Conservation (phyloP, 2,329 filamentous ascomycete species). For the Aspergillus pseudoviridinutans region DNA sequence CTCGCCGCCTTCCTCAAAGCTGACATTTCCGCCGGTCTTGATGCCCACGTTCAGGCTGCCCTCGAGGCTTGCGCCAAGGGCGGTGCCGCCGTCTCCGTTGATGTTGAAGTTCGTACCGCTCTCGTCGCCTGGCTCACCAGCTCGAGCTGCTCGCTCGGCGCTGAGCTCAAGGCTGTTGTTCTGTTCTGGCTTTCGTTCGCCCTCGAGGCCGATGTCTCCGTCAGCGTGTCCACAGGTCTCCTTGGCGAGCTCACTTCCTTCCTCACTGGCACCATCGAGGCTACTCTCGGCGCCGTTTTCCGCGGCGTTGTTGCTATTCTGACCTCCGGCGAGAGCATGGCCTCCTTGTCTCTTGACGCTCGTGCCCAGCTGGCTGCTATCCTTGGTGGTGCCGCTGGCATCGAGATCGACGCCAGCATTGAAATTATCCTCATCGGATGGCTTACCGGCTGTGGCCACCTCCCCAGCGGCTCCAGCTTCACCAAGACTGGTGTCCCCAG, state of each 20-base stretch:
- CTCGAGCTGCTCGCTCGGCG: slow-evolving; percentile 29
- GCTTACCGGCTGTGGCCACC: slow-evolving; percentile 28
- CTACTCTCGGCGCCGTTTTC: slow-evolving; percentile 27
- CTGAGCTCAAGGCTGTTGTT: slow-evolving; percentile 34
- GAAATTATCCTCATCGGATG: slow-evolving; percentile 48
- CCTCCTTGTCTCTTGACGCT: slow-evolving; percentile 28
- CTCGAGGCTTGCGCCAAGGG: slow-evolving; percentile 29
- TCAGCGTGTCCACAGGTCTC: slow-evolving; percentile 25
- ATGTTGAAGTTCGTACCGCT: slow-evolving; percentile 25
- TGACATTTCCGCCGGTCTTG: slow-evolving; percentile 22
- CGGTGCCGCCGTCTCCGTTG: slow-evolving; percentile 23
- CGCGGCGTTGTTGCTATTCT: slow-evolving; percentile 29
- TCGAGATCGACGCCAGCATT: slow-evolving; percentile 51
- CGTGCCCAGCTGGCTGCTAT: slow-evolving; percentile 35
- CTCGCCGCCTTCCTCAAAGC: slow-evolving; percentile 33
- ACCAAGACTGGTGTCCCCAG: slow-evolving; percentile 7
- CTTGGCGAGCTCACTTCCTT: slow-evolving; percentile 27
- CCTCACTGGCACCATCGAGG: slow-evolving; percentile 26
- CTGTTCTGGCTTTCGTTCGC: slow-evolving; percentile 35
- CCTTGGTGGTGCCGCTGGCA: slow-evolving; percentile 35
- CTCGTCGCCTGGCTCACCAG: slow-evolving; percentile 32
- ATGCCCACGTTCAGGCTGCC: slow-evolving; percentile 24
- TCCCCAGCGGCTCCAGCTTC: slow-evolving; percentile 18
- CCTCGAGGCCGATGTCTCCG: slow-evolving; percentile 23
- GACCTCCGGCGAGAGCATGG: slow-evolving; percentile 30